A percentile compares a stretch with the other conserved stretches of the same genome.
Conservation (phyloP, 345 rosid species). For the Anastatica hierochuntica region DNA sequence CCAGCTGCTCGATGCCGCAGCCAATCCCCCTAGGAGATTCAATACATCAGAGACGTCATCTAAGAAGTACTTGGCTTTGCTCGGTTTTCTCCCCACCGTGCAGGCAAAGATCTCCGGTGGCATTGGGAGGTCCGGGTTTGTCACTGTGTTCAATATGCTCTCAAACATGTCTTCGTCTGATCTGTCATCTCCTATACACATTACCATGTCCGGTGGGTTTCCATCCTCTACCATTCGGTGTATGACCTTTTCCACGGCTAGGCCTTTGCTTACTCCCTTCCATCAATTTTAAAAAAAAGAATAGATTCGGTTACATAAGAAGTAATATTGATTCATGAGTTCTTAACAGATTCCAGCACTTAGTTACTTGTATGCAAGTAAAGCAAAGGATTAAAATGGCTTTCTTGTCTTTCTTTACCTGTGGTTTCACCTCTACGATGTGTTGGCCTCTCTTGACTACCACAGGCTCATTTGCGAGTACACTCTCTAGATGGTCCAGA, state of each 20-base stretch:
- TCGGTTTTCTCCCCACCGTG: constrained; percentile 79
- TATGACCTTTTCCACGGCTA: constrained; percentile 61
- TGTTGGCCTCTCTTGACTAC: constrained; percentile 80
- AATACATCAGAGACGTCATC: constrained; percentile 56
- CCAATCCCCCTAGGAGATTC: constrained; percentile 62
- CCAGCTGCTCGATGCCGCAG: constrained; percentile 34
- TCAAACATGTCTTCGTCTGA: constrained; percentile 94
- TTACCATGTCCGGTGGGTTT: constrained; percentile 60
- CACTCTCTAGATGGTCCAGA: constrained; percentile 72
- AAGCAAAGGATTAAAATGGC: not conserved
- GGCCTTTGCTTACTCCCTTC: constrained; percentile 88
- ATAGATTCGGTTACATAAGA: constrained; percentile 9
- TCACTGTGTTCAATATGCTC: constrained; percentile 49
- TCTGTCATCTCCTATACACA: constrained; percentile 86
- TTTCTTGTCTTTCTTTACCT: constrained; percentile 37
- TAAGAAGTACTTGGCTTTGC: constrained; percentile 83
- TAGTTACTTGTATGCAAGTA: not conserved
- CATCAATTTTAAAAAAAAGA: no score
- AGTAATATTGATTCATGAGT: not conserved
- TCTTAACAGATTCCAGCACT: not conserved
- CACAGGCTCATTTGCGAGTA: constrained; percentile 79
- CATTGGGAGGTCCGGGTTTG: constrained; percentile 39
- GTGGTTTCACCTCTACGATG: constrained; percentile 90
- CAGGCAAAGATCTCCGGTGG: constrained; percentile 79
- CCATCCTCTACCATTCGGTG: constrained; percentile 40